Conservation (phyloP, 2,329 filamentous ascomycete genomes). For the Pseudogymnoascus sp. region DNA sequence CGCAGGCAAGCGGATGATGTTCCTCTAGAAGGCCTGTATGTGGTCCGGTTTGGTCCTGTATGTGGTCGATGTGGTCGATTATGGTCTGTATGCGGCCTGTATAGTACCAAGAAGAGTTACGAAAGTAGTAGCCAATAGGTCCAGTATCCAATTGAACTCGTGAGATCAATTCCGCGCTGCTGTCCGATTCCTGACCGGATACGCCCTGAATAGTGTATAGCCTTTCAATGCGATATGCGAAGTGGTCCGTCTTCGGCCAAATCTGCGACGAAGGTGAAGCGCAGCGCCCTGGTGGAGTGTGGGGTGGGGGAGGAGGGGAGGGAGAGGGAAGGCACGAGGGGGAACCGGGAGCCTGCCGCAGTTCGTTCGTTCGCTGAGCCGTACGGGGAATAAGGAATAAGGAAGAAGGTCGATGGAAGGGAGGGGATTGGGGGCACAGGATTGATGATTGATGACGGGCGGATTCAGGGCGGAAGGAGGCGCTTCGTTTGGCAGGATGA, state of each 20-base stretch:
- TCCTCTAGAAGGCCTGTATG: background rate
- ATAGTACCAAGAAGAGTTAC: background rate
- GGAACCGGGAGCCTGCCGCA: conserved; percentile 3
- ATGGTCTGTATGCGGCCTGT: background rate
- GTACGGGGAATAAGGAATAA: conserved; percentile 2
- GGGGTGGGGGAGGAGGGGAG: background rate
- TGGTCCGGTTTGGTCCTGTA: background rate
- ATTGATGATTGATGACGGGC: background rate
- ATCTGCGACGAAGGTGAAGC: conserved; percentile 1
- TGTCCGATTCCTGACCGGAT: background rate
- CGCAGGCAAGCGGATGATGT: background rate
- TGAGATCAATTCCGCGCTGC: background rate
- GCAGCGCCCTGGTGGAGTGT: background rate
- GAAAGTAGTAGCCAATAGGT: background rate
- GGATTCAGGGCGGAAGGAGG: background rate
- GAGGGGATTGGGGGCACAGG: background rate
- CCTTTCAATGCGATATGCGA: conserved; percentile 5
- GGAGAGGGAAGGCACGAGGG: background rate
- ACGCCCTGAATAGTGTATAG: background rate
- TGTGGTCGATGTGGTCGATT: background rate
- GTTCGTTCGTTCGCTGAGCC: background rate
- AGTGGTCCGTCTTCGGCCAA: background rate
- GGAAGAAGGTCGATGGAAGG: background rate
- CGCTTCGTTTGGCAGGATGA: too few species aligned
- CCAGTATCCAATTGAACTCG: background rate